Base-by-base conservation (phyloP, 2,329 filamentous ascomycete species). In the Exophiala spinifera region DNA sequence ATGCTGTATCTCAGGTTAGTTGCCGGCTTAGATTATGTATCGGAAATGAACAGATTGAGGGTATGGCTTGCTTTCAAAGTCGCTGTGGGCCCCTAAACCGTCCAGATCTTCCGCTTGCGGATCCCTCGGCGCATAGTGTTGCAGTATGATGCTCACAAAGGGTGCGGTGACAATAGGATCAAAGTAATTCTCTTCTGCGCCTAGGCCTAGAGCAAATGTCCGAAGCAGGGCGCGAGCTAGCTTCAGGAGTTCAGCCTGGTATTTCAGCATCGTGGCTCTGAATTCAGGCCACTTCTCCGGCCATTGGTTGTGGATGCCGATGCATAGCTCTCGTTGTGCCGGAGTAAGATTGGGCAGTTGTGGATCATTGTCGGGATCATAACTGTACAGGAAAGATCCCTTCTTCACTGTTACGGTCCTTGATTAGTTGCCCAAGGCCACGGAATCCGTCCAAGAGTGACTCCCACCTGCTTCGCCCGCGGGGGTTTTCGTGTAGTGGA, bases 161-260 rank as follows among this genome's bases (percentile, higher is more conserved):
- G 66, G 64, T 6, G 64, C 48, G 3, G 58, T 46, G 19, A 56
- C 59, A 17, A 81, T 77, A 2, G 68, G 67, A 53, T 84, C 80
- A 62, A 84, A 84, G 50, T 78, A 78, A 28, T 74, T 63, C 61
- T 85, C 81, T 0, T 74, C 71, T 1, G 84, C 68, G 7, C 74
- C 74, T 1, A 85, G 70, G 3, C 76, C 77, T 2, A 85, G 70
- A 0, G 82, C 80, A 60, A 85, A 82, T 4, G 75, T 68, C 5
- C 72, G 69, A 1, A 80, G 74, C 36, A 85, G 63, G 33, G 70
- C 74, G 20, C 81, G 72, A 1, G 80, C 76, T 1, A 84, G 69
- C 0, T 60, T 67, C 11, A 85, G 53, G 49, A 67, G 60, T 3
- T 45, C 31, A n/a, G 40, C 46, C 42, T 66, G 63, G 3, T 43